Conservation (phyloP, 2,329 filamentous ascomycete genomes). For the Didymella exigua region DNA sequence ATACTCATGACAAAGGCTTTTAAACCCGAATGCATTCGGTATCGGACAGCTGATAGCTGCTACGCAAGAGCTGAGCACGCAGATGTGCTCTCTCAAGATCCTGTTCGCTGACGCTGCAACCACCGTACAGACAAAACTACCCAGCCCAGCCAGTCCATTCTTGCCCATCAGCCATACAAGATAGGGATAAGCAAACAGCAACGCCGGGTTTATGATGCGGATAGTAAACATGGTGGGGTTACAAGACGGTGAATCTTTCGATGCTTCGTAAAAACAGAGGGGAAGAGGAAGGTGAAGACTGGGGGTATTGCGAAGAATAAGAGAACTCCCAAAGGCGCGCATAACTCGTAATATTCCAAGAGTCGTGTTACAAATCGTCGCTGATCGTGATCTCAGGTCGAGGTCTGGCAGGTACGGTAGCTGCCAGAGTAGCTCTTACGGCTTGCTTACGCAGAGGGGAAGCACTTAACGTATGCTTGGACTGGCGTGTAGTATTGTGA, state of each 20-base stretch:
- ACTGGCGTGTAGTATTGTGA: neutral
- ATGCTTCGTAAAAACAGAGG: conserved; percentile 47
- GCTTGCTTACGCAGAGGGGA: conserved; percentile 6
- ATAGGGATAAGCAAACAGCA: conserved; percentile 37
- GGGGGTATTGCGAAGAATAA: conserved; percentile 33
- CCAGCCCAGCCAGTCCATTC: conserved; percentile 31
- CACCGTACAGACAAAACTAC: conserved; percentile 17
- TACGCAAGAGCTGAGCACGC: conserved; percentile 21
- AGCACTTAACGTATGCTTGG: conserved; percentile 7
- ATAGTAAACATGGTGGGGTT: conserved; percentile 41
- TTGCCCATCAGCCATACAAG: conserved; percentile 29
- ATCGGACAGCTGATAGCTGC: conserved; percentile 37
- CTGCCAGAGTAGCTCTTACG: conserved; percentile 4
- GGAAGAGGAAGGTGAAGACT: conserved; percentile 31
- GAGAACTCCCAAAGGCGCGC: conserved; percentile 21
- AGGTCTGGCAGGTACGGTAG: conserved; percentile 10
- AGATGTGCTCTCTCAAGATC: conserved; percentile 18
- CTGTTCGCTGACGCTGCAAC: conserved; percentile 21
- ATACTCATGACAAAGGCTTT: conserved; percentile 3
- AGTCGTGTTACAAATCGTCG: conserved; percentile 36
- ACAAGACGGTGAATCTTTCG: conserved; percentile 51
- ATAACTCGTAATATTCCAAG: conserved; percentile 26
- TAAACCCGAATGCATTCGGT: conserved; percentile 26
- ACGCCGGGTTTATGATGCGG: conserved; percentile 52
- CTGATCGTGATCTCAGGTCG: conserved; percentile 25